Evolutionary conservation across 805 yeast genomes (phyloP).

Genomic region (Schizosaccharomyces osmophilus): DNA sequence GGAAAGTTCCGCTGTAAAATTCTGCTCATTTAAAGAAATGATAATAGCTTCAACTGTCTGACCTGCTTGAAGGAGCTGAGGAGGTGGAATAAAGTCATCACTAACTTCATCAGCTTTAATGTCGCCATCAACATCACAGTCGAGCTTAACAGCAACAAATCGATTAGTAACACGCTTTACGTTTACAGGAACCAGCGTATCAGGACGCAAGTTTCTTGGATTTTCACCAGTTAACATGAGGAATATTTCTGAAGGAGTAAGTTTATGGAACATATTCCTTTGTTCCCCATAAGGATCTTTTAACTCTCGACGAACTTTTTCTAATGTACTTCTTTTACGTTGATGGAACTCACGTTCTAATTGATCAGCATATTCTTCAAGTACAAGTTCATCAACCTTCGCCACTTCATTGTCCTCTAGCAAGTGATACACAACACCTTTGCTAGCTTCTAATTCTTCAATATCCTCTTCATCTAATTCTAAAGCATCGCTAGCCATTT

Average conservation of each 20-base stretch:
- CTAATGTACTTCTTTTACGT: conserved; percentile 54
- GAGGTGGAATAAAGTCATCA: conserved; percentile 9
- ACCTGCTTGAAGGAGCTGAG: conserved; percentile 23
- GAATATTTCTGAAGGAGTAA: conserved; percentile 54
- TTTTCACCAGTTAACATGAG: conserved; percentile 77
- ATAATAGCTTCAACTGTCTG: conserved; percentile 77
- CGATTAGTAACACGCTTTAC: conserved; percentile 35
- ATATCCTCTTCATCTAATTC: conserved; percentile 88
- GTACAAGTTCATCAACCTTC: conserved; percentile 61
- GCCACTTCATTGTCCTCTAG: conserved; percentile 35
- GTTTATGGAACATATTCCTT: conserved; percentile 41
- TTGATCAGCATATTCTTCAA: conserved; percentile 82
- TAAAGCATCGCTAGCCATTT: conserved; percentile 94
- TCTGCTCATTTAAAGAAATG: conserved; percentile 42
- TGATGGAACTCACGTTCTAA: conserved; percentile 36
- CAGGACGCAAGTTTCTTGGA: conserved; percentile 37
- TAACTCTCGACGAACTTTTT: conserved; percentile 65
- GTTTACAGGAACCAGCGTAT: conserved; percentile 51
- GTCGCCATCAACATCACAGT: conserved; percentile 40
- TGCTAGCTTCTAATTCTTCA: conserved; percentile 53
- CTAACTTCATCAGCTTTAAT: conserved; percentile 17
- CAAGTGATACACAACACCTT: conserved; percentile 55
- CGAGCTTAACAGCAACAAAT: conserved; percentile 20
- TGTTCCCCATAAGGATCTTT: conserved; percentile 72
- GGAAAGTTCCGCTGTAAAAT: conserved; percentile 50